A percentile compares a stretch with the other conserved stretches of the same genome.
phyloP scores from a whole-genome alignment of 2,329 filamentous ascomycete species.

The Ascocoryne sarcoides region DNA sequence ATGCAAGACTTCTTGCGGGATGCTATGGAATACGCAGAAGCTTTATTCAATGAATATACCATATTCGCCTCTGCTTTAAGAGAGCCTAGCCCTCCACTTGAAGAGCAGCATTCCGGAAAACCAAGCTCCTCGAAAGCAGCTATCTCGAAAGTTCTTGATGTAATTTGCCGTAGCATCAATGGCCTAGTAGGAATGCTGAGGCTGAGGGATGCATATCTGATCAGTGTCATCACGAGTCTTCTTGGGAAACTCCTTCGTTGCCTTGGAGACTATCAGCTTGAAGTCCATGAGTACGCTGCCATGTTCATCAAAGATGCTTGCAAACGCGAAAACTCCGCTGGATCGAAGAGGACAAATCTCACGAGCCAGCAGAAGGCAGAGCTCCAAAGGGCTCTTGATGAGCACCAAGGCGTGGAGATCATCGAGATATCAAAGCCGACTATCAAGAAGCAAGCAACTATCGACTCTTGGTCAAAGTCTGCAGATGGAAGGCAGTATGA shows the following conservation, averaged over 20 bases:
- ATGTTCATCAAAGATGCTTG: slow-evolving; percentile 58
- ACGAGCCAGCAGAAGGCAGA: slow-evolving; percentile 78
- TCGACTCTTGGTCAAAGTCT: slow-evolving; percentile 55
- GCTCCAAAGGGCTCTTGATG: slow-evolving; percentile 54
- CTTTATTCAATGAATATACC: slow-evolving; percentile 74
- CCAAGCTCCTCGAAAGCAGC: slow-evolving; percentile 30
- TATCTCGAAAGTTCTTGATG: slow-evolving; percentile 48
- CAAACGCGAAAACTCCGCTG: slow-evolving; percentile 44
- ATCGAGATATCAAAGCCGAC: slow-evolving; percentile 40
- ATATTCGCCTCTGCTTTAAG: slow-evolving; percentile 52
- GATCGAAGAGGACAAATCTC: slow-evolving; percentile 67
- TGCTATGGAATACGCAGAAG: slow-evolving; percentile 87
- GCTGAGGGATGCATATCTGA: slow-evolving; percentile 78
- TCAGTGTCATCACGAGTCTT: slow-evolving; percentile 71
- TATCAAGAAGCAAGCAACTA: slow-evolving; percentile 47
- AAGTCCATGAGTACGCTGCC: slow-evolving; percentile 52
- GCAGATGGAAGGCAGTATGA: slow-evolving; percentile 30
- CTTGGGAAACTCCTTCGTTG: slow-evolving; percentile 77
- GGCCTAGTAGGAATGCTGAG: slow-evolving; percentile 80
- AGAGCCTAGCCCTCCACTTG: slow-evolving; percentile 34
- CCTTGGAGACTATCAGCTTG: slow-evolving; percentile 68
- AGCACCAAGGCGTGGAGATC: slow-evolving; percentile 45
- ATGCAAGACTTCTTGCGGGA: slow-evolving; percentile 94
- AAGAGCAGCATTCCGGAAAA: slow-evolving; percentile 19
- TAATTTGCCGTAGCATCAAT: slow-evolving; percentile 56